A percentile compares a stretch with the other conserved stretches of the same genome.
Evolutionary conservation across 2,329 filamentous ascomycete genomes (phyloP).

Genomic region (Alternaria sp.): DNA sequence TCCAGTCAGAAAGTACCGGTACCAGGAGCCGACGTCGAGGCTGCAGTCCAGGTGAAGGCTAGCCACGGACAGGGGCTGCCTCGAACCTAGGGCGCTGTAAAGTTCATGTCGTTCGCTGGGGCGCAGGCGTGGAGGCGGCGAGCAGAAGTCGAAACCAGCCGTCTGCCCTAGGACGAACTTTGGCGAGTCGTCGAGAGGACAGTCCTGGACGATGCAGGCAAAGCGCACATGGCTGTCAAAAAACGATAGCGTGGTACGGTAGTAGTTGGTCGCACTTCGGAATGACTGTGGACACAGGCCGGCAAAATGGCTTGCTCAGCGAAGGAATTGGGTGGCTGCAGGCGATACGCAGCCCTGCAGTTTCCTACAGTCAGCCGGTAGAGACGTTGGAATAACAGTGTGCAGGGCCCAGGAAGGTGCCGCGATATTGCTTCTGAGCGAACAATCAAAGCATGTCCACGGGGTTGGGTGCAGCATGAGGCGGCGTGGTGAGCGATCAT

Average conservation of each 20-base stretch:
- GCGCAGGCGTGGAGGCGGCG: conserved; percentile 17
- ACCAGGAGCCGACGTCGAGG: not conserved
- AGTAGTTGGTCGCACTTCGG: conserved; percentile 15
- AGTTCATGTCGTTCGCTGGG: conserved; percentile 12
- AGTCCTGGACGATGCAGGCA: not conserved
- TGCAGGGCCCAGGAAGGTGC: not conserved
- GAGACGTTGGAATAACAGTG: not conserved
- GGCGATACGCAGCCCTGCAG: conserved; percentile 25
- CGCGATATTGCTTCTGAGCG: conserved; percentile 13
- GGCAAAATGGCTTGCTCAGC: conserved; percentile 12
- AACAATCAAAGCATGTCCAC: conserved; percentile 18
- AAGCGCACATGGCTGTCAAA: not conserved
- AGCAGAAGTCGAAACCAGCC: conserved; percentile 20
- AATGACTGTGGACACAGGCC: conserved; percentile 2
- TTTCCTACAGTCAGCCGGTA: conserved; percentile 8
- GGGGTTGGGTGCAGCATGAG: conserved; percentile 3
- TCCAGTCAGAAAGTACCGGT: not conserved
- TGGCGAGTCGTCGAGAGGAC: conserved; percentile 1
- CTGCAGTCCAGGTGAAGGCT: conserved; percentile 1
- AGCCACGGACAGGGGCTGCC: conserved; percentile 18
- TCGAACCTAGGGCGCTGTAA: conserved; percentile 4
- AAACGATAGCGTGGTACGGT: conserved; percentile 11
- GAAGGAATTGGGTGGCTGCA: conserved; percentile 25
- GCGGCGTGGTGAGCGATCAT: conserved; percentile 14
- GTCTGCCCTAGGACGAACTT: conserved; percentile 11